phyloP scores from a whole-genome alignment of 2,329 filamentous ascomycete genomes.

The Botrytis paeoniae region DNA sequence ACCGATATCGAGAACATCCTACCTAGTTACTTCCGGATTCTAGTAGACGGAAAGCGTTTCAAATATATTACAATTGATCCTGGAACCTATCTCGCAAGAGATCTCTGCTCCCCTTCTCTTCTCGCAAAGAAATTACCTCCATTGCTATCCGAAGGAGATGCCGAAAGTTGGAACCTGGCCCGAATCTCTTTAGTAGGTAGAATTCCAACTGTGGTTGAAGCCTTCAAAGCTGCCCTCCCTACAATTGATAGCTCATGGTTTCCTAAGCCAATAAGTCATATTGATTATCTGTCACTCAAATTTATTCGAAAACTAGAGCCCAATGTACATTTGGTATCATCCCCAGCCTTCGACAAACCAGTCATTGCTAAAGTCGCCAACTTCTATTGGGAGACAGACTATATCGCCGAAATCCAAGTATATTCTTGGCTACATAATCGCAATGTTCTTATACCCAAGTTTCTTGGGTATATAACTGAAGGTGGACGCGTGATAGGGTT shows the following conservation, averaged over 20 bases:
- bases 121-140: constrained; percentile 39
- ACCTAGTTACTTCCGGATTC: constrained; percentile 23
- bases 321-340: constrained; percentile 25
- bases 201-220: constrained; percentile 33
- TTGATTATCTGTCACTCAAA: constrained; percentile 41
- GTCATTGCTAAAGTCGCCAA: constrained; percentile 7
- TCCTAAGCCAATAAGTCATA: constrained; percentile 31
- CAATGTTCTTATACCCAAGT: constrained; percentile 35
- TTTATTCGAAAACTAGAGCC: constrained; percentile 22
- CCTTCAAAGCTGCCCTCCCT: constrained; percentile 33
- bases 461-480: constrained; percentile 36
- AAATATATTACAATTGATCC: constrained; percentile 44
- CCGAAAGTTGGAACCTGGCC: constrained; percentile 40
- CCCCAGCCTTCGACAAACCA: constrained; percentile 23
- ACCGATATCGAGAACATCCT: constrained; percentile 18
- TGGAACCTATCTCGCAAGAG: constrained; percentile 37
- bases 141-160: constrained; percentile 39
- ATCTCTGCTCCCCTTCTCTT: constrained; percentile 39
- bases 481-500: not conserved
- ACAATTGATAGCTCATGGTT: constrained; percentile 39
- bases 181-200: constrained; percentile 36
- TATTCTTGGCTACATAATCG: constrained; percentile 30
- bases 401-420: constrained; percentile 25
- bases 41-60: constrained; percentile 31
- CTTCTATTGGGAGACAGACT: not conserved